Conservation (phyloP, 2,329 filamentous ascomycete genomes). For the Penicillium sp. region DNA sequence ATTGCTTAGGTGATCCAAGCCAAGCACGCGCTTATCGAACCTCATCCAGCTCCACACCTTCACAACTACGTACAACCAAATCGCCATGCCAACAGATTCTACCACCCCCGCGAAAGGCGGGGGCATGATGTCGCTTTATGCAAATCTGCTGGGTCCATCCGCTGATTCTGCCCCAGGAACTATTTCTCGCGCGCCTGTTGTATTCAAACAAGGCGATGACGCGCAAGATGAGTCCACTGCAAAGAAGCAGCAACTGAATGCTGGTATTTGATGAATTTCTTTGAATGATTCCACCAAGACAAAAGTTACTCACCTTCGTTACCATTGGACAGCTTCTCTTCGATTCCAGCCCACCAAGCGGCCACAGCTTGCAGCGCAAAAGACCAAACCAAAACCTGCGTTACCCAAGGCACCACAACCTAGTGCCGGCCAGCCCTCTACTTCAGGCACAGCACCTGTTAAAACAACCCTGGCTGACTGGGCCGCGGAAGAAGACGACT, state of each 20-base stretch:
- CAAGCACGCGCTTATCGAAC: neutral
- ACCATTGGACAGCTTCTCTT: slow-evolving; percentile 57
- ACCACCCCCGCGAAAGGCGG: slow-evolving; percentile 38
- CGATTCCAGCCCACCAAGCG: slow-evolving; percentile 86
- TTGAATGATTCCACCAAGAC: slow-evolving; percentile 19
- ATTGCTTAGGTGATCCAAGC: neutral
- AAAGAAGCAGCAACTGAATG: slow-evolving; percentile 65
- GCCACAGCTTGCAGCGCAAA: slow-evolving; percentile 65
- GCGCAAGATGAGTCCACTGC: slow-evolving; percentile 52
- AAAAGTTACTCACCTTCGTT: slow-evolving; percentile 11
- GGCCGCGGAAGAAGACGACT: slow-evolving; percentile 79
- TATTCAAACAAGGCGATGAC: slow-evolving; percentile 63
- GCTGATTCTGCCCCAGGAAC: slow-evolving; percentile 54
- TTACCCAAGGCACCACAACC: slow-evolving; percentile 51
- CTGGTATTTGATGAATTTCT: slow-evolving; percentile 57
- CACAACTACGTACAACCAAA: neutral
- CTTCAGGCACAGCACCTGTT: slow-evolving; percentile 32
- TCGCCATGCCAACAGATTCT: slow-evolving; percentile 32
- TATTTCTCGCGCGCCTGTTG: slow-evolving; percentile 75
- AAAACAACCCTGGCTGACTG: slow-evolving; percentile 80
- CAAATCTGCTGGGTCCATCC: slow-evolving; percentile 70
- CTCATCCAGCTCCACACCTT: neutral
- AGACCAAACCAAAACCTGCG: slow-evolving; percentile 62
- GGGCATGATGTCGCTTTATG: slow-evolving; percentile 72
- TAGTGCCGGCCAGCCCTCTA: slow-evolving; percentile 27